Base-by-base conservation (phyloP, 257 asterid species). In the Fraxinus americana region DNA sequence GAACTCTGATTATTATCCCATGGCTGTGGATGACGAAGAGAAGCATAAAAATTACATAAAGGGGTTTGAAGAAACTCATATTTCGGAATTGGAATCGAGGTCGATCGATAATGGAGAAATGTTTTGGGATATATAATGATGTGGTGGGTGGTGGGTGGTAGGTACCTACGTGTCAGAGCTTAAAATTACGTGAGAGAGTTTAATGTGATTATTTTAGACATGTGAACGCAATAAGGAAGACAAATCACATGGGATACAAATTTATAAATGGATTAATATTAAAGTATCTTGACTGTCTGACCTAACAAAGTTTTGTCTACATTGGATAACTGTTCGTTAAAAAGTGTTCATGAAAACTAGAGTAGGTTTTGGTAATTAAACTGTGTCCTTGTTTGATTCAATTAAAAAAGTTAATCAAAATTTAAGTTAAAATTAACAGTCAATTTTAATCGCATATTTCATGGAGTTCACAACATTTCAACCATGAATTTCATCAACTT, bases 1-100 rank as follows among this genome's bases (percentile, higher is more conserved):
- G 19, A 81, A 90, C 68, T 78, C 39, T 80, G 87, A 88, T 85
- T 74, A 70, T n/a, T 71, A 83, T 85, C 7, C 88, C 84, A 5
- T 84, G 81, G 76, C 88, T 25, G 67, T 75, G 84, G 84, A 79
- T 45, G 78, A 72, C n/a, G 76, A 85, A 52, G 73, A 82, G 38
- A 30, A 75, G 83, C 75, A 80, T 61, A 69, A 83, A 73, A 5
- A 70, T 1, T 19, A 78, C 76, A 2, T 63, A 2, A 50, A 45
- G n/a, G 5, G 79, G 7, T 71, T 72, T 87, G 23, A 63, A 19
- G 83, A 69, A 67, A 39, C 13, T 76, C 86, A 82, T 87, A 57
- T 50, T 81, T 8, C 16, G 19, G 0, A 25, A 7, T 57, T 57
- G 67, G 13, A 57, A 19, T 54, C 27, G 69, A 23, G 69, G 7